Evolutionary conservation across 1,284 basidiomycete species (phyloP).

Genomic region (Trichosporon asahii): DNA sequence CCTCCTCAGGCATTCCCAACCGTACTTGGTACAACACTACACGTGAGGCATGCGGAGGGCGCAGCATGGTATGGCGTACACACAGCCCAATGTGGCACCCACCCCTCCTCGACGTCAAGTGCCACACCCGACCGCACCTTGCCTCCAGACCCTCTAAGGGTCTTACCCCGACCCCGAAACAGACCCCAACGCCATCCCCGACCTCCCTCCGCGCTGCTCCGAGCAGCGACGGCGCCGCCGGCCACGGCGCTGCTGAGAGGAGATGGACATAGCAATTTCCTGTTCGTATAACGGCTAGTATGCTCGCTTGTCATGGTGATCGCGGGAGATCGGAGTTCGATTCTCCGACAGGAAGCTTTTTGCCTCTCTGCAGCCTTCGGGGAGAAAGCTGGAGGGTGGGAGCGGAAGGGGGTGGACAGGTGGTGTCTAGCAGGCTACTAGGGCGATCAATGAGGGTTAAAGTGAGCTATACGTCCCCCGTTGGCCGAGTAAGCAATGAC

Average conservation of each 20-base stretch:
- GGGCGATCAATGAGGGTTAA: no score
- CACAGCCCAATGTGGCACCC: background rate
- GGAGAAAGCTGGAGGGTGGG: no score
- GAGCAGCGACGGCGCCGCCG: background rate
- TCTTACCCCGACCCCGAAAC: background rate
- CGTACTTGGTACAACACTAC: no score
- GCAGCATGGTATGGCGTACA: background rate
- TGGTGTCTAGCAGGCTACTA: no score
- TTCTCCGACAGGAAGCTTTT: slow-evolving; percentile 2
- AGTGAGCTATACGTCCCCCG: no score
- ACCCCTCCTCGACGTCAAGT: background rate
- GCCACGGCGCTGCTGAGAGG: background rate
- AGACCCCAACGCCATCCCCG: background rate
- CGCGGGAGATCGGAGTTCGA: slow-evolving; percentile 4
- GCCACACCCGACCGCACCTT: background rate
- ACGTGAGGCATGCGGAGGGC: background rate
- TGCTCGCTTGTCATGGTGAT: slow-evolving; percentile 2
- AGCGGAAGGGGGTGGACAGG: background rate
- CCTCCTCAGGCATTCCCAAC: no score
- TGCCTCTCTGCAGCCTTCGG: background rate
- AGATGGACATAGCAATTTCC: background rate
- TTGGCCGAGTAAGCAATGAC: no score
- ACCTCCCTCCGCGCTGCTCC: background rate
- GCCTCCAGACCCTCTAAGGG: background rate
- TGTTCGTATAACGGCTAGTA: slow-evolving; percentile 3